phyloP scores from a whole-genome alignment of 345 rosid genomes.

The Euclidium syriacum region DNA sequence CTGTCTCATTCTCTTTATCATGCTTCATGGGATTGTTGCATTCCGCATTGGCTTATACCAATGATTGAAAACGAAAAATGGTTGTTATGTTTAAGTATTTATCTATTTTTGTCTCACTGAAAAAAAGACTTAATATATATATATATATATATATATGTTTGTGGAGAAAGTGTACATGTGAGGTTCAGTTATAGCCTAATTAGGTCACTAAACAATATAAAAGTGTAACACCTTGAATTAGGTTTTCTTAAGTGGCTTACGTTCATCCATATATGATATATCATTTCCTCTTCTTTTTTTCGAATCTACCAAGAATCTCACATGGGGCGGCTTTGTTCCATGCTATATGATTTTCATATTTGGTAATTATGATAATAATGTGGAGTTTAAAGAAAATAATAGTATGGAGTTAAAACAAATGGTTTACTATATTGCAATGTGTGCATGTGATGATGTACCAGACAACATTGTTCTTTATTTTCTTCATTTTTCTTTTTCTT shows the following conservation, averaged over 20 bases:
- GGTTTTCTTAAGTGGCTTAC: conserved; percentile 29
- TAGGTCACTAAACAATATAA: conserved; percentile 23
- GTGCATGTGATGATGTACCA: conserved; percentile 6
- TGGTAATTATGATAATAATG: not conserved
- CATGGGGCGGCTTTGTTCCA: conserved; percentile 18
- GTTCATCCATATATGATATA: conserved; percentile 12
- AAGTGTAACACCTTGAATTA: conserved; percentile 22
- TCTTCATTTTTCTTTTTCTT: too few relatives aligned
- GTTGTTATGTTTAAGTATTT: too few relatives aligned
- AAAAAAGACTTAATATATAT: too few relatives aligned
- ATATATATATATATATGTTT: too few relatives aligned
- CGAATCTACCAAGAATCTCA: conserved; percentile 17
- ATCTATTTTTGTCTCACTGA: too few relatives aligned
- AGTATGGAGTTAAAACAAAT: not conserved
- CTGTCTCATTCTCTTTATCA: too few relatives aligned
- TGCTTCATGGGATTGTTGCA: too few relatives aligned
- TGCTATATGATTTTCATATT: not conserved
- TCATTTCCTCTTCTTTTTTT: not conserved
- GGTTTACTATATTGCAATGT: not conserved
- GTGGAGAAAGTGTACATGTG: conserved; percentile 17
- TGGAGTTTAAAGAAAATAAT: not conserved
- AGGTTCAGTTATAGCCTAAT: conserved; percentile 9
- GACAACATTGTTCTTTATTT: not conserved
- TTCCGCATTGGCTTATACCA: too few relatives aligned
- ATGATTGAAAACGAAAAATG: too few relatives aligned